Base-by-base conservation (phyloP, 2,329 filamentous ascomycete genomes). In the Neonectria neomacrospora region DNA sequence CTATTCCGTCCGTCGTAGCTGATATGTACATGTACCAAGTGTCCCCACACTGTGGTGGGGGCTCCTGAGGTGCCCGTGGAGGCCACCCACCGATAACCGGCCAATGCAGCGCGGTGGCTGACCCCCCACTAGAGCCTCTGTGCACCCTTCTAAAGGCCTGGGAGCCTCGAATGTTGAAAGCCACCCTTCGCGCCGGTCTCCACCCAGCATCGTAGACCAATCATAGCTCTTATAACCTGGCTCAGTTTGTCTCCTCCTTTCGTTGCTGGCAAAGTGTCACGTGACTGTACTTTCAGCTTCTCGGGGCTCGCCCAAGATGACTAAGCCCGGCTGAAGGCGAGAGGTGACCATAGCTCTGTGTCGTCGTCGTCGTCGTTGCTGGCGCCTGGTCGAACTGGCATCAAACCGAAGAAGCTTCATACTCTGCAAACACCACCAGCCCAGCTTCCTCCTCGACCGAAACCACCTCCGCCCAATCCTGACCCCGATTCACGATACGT, bases 331-430 rank as follows among this genome's bases (percentile, higher is more conserved):
- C 37, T 22, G 51, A 55, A 50, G 61, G 60, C 62, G 62, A 64
- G 64, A 68, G 62, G 52, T 63, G 44, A 67, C 55, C 67, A 71
- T 68, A 72, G 69, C 71, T 70, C 58, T 64, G 63, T 65, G 70
- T 67, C 60, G 71, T 73, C 71, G 71, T 73, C 71, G 71, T 73
- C 71, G 71, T 73, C 70, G 70, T 72, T 72, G 61, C 65, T 73
- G 71, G 65, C 71, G 71, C 71, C 71, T 73, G 61, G 63, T 47
- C 34, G 63, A 55, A 41, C 63, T 55, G 64, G 70, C 64, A 71
- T 72, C 69, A 67, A 67, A 64, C 63, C 26, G 52, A 71, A 67
- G 54, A 71, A 67, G 69, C 71, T 73, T 61, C 60, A 68, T 67
- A 70, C 67, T 65, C 68, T 20, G 45, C 34, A 54, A 54, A 37